Conservation (phyloP, 768 basidiomycete genomes). For the Tulasnella sp. region DNA sequence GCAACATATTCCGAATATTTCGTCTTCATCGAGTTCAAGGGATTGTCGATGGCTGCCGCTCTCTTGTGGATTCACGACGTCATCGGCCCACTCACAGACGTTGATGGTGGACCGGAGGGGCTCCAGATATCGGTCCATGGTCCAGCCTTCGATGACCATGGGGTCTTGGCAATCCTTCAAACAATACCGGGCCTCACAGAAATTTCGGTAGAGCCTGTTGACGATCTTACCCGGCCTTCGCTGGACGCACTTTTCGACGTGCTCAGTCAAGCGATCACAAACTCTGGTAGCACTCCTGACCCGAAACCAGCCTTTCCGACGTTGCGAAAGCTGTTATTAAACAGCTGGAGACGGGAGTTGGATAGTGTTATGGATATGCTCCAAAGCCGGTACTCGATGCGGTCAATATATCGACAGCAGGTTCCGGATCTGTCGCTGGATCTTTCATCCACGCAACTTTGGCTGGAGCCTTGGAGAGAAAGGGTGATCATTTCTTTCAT, state of each 20-base stretch:
- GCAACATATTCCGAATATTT: neutral
- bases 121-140: too few species aligned
- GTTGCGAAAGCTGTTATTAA: neutral
- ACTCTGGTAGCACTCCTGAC: neutral
- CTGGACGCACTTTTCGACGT: neutral
- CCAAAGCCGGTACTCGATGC: neutral
- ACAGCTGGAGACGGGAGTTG: neutral
- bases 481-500: neutral
- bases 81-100: too few species aligned
- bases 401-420: neutral
- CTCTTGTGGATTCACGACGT: too few species aligned
- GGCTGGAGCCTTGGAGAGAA: neutral
- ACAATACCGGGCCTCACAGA: too few species aligned
- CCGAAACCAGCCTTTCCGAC: neutral
- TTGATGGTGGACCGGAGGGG: too few species aligned
- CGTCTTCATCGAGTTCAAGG: too few species aligned
- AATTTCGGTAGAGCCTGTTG: too few species aligned
- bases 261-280: neutral
- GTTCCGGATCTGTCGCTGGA: neutral
- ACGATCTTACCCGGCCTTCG: neutral
- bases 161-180: too few species aligned
- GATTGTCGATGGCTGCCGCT: too few species aligned
- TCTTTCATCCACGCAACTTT: too few species aligned
- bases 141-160: too few species aligned
- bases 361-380: neutral